Conservation (phyloP, 2,329 filamentous ascomycete species). For the Fusarium musae region DNA sequence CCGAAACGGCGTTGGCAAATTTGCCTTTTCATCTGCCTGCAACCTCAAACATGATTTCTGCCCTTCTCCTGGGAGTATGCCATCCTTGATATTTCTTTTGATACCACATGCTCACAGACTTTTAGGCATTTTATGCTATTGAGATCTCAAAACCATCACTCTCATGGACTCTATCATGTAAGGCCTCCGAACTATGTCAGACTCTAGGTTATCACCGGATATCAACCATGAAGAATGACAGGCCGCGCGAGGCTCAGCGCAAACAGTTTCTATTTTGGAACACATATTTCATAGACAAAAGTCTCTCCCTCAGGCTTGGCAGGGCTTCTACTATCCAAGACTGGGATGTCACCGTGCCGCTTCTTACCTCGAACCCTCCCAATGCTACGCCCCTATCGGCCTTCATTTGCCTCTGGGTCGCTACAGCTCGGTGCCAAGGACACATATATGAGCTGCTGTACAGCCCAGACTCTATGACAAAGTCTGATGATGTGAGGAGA, state of each 20-base stretch:
- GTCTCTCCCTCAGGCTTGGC: conserved; percentile 65
- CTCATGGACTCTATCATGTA: conserved; percentile 46
- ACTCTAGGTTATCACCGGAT: conserved; percentile 47
- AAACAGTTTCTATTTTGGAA: conserved; percentile 64
- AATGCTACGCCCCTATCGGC: conserved; percentile 42
- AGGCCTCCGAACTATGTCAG: conserved; percentile 48
- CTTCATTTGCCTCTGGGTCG: conserved; percentile 60
- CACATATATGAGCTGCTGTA: conserved; percentile 67
- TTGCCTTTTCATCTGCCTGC: conserved; percentile 48
- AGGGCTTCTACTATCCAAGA: conserved; percentile 64
- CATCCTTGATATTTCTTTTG: no score
- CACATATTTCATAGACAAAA: conserved; percentile 66
- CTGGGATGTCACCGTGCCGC: conserved; percentile 63
- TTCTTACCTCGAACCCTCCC: conserved; percentile 47
- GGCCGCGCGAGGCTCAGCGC: conserved; percentile 24
- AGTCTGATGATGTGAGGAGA: conserved; percentile 48
- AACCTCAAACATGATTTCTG: conserved; percentile 43
- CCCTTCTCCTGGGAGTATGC: conserved; percentile 41
- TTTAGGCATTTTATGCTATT: conserved; percentile 47
- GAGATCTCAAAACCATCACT: conserved; percentile 49
- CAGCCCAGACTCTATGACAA: conserved; percentile 53
- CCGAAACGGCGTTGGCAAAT: conserved; percentile 48
- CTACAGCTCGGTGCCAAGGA: conserved; percentile 64
- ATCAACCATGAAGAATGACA: conserved; percentile 41
- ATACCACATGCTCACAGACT: background rate